A percentile compares a stretch with the other conserved stretches of the same genome.
Evolutionary conservation across 139 green algal genomes (phyloP).

Genomic region (Auxenochlorella pyrenoidosa): DNA sequence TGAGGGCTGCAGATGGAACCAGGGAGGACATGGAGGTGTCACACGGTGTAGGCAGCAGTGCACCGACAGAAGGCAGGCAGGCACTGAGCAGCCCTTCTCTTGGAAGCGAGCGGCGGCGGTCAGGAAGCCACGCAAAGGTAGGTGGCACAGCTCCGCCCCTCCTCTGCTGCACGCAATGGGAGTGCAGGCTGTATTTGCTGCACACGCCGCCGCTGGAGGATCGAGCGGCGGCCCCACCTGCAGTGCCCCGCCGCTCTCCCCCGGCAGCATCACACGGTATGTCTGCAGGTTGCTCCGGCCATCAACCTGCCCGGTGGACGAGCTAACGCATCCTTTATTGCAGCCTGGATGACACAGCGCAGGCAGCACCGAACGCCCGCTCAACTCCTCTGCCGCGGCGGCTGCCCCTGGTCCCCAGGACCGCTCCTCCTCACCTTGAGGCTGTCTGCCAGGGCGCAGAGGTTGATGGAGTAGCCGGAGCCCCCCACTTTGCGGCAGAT

Average conservation of each 20-base stretch:
- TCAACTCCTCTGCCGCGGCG: not conserved
- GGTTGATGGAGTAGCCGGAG: constrained; percentile 62
- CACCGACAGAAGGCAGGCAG: no score
- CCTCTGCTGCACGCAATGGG: no score
- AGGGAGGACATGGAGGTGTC: no score
- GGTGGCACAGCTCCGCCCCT: no score
- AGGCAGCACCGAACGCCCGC: no score
- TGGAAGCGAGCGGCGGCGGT: no score
- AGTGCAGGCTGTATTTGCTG: not conserved
- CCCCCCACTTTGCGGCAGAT: constrained; percentile 64
- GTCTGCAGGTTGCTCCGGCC: constrained; percentile 33
- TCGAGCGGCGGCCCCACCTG: not conserved
- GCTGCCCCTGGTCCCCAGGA: no score
- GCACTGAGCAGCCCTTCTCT: not conserved
- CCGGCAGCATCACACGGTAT: constrained; percentile 46
- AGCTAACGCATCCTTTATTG: no score
- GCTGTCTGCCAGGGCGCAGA: constrained; percentile 43
- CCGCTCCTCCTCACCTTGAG: constrained; percentile 32
- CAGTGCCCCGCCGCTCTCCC: constrained; percentile 24
- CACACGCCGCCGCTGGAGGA: not conserved
- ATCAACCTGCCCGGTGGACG: constrained; percentile 27
- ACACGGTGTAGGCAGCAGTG: no score
- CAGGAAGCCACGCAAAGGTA: no score
- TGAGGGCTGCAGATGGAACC: constrained; percentile 35
- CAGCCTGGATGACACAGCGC: not conserved